Base-by-base conservation (phyloP, 2,329 filamentous ascomycete genomes). In the Penicillium sp. region DNA sequence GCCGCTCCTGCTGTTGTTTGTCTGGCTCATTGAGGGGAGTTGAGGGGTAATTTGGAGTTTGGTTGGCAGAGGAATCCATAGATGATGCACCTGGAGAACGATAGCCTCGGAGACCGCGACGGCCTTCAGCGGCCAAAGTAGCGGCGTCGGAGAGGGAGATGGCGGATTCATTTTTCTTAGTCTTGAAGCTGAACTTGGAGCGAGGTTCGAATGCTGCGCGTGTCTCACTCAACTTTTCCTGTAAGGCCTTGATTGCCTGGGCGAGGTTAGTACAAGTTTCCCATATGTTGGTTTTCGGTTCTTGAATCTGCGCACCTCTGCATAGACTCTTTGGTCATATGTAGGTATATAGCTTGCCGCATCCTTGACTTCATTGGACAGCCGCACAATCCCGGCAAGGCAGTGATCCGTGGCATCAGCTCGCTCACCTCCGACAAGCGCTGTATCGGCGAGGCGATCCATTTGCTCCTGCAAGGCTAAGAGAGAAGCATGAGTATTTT, bases 321-420 rank as follows among this genome's bases (percentile, higher is more conserved):
- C 84, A 67, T 96, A 97, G 20, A 88, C 87, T 61, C 90, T 85
- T 70, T 94, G 90, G 65, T 97, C 94, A 68, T 97, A 95, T 7
- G 91, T 85, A 2, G 94, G 91, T 13, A 96, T 84, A 60, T 87
- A 91, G 49, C 87, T 86, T 1, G 88, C 84, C 0, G 90, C 89
- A 73, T 97, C 91, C 60, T 90, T 87, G 32, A 97, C 89, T 63
- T 94, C 87, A 58, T 88, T 88, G 1, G 91, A 91, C 13, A 97
- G 80, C 51, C 85, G 84, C 24, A 89, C 86, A 63, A 97, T 94
- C 55, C 85, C 84, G 13, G 88, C 85, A 12, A 96, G 80, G 60
- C 91, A 88, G 64, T 89, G 84, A 61, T 96, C 91, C 40, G 89
- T 85, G 45, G 90, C 90, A 68, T 93, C 87, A 56, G 88, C 84